Conservation (phyloP, 371 early-diverging fungal species). For the Mortierella sp. region DNA sequence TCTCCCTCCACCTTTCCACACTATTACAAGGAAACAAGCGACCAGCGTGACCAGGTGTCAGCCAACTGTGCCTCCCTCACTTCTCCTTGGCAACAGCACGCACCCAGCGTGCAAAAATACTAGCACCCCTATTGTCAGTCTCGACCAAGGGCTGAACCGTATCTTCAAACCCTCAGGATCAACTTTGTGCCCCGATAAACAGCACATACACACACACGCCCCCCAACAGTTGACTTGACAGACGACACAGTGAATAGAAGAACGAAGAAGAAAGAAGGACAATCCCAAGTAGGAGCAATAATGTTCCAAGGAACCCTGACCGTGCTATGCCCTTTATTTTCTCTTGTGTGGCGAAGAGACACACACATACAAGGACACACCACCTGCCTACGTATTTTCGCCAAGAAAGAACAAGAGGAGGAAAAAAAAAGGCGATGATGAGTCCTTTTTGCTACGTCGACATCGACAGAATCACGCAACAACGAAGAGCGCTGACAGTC, state of each 20-base stretch:
- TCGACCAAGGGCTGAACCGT: no score
- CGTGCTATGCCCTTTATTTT: neutral
- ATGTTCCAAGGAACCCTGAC: conserved; percentile 25
- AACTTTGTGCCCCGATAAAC: no score
- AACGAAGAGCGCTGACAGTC: neutral
- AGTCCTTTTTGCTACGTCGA: neutral
- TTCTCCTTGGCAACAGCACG: no score
- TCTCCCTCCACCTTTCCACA: neutral
- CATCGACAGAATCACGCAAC: neutral
- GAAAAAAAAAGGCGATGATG: conserved; percentile 1
- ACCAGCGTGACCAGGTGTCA: neutral
- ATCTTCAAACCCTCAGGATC: no score
- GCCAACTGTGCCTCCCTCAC: neutral
- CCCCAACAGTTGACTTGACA: neutral
- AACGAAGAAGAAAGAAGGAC: neutral
- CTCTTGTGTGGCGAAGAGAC: neutral
- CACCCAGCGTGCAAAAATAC: no score
- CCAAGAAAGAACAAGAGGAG: neutral
- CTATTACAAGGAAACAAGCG: neutral
- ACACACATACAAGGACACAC: neutral
- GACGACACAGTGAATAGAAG: neutral
- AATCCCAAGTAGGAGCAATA: conserved; percentile 1
- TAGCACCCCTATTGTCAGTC: no score
- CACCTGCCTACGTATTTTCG: no score
- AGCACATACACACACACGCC: neutral